These are phyloP conservation scores for Chlorella sp. DNA, from an alignment of 139 green algal genomes.

Conservation along the genomic window DNA sequence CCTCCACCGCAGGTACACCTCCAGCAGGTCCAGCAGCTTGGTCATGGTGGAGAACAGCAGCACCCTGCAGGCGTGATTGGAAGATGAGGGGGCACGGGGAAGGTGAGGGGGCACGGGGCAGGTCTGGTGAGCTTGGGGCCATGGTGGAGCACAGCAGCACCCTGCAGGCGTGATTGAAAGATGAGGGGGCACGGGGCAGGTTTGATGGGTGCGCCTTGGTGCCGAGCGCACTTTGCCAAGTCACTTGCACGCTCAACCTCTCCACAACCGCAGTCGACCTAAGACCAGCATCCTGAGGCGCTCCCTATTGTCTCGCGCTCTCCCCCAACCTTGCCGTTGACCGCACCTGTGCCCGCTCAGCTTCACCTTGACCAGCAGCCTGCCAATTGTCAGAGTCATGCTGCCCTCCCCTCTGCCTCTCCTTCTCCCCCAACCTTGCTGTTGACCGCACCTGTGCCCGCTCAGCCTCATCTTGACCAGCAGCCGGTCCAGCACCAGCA, in stretches of 20 bases:
- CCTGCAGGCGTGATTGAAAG: slow-evolving; percentile 43
- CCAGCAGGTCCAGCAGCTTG: slow-evolving; percentile 81
- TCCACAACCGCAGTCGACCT: background rate
- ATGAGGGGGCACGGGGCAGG: background rate
- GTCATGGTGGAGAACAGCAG: slow-evolving; percentile 92
- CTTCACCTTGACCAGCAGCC: background rate
- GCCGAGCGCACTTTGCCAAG: background rate
- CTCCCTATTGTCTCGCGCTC: background rate
- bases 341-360: background rate
- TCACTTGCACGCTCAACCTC: background rate
- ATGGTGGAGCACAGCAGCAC: slow-evolving; percentile 93
- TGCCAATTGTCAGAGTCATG: background rate
- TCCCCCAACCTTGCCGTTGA: background rate
- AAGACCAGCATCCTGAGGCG: background rate
- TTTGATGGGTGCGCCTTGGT: background rate
- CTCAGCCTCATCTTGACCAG: slow-evolving; percentile 86
- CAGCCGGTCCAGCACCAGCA: slow-evolving; percentile 90
- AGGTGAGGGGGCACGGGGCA: background rate
- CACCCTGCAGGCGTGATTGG: slow-evolving; percentile 65
- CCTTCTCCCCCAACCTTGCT: background rate
- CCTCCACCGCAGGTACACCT: slow-evolving; percentile 69
- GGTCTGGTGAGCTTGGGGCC: slow-evolving; percentile 71
- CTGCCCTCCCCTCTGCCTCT: background rate
- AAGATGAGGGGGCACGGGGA: background rate
- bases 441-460: slow-evolving; percentile 42